phyloP scores from a whole-genome alignment of 768 basidiomycete species.

The Sarcodon sp. region DNA sequence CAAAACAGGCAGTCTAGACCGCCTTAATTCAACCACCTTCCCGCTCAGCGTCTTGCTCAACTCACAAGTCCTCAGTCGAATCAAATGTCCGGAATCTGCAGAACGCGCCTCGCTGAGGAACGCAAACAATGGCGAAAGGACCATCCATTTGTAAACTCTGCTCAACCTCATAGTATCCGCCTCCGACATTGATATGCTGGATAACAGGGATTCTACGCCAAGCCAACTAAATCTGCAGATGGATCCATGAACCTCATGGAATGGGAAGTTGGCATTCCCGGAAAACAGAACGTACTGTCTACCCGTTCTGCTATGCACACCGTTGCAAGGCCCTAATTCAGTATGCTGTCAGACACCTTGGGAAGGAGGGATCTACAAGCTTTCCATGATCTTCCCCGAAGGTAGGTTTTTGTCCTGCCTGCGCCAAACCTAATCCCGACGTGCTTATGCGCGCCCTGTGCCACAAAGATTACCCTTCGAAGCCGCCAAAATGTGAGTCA shows the following conservation, averaged over 20 bases:
- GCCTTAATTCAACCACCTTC: too few relatives aligned
- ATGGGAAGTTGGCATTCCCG: constrained; percentile 99
- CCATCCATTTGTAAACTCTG: constrained; percentile 82
- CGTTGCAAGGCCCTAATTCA: constrained; percentile 7
- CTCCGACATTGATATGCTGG: neutral
- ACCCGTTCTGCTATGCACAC: constrained; percentile 2
- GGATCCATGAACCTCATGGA: constrained; percentile 94
- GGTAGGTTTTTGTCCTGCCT: constrained; percentile 30
- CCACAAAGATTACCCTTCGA: constrained; percentile 77
- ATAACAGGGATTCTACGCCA: constrained; percentile 88
- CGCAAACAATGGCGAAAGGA: constrained; percentile 99
- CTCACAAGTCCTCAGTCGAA: too few relatives aligned
- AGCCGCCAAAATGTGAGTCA: constrained; percentile 80
- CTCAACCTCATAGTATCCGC: neutral
- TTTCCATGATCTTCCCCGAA: constrained; percentile 93
- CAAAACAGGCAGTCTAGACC: too few relatives aligned
- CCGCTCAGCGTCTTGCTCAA: too few relatives aligned
- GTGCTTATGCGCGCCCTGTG: neutral
- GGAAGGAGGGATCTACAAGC: constrained; percentile 94
- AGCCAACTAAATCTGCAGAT: constrained; percentile 80
- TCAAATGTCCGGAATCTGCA: constrained; percentile 82
- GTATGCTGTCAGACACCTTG: constrained; percentile 64
- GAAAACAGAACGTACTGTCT: constrained; percentile 67
- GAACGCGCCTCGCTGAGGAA: constrained; percentile 89
- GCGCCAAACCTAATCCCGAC: neutral